Conservation (phyloP, 768 basidiomycete genomes). For the Termitomyces sp. region DNA sequence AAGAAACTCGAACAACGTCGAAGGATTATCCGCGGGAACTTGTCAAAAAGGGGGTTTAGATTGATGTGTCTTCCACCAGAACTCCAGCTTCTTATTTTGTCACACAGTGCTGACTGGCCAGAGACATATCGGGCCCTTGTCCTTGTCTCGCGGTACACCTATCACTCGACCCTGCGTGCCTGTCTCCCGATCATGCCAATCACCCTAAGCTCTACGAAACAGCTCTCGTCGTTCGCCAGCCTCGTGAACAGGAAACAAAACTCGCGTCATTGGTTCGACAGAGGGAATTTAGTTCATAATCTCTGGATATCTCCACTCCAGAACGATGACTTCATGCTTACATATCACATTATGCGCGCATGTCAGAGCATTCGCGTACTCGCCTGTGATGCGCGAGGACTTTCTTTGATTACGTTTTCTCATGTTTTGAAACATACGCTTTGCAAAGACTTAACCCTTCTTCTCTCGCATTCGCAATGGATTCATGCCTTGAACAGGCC, state of each 20-base stretch:
- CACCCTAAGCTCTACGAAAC: constrained; percentile 24
- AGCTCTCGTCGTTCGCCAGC: constrained; percentile 24
- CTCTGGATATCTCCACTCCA: constrained; percentile 30
- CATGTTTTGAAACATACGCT: constrained; percentile 20
- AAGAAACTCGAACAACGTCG: constrained; percentile 18
- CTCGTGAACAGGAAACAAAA: constrained; percentile 8
- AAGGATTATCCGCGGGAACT: constrained; percentile 11
- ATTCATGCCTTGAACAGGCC: constrained; percentile 20
- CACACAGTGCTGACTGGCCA: constrained; percentile 23
- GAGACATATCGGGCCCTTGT: constrained; percentile 26
- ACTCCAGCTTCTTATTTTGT: constrained; percentile 25
- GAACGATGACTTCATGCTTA: constrained; percentile 14
- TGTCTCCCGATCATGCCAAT: constrained; percentile 30
- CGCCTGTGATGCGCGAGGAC: constrained; percentile 25
- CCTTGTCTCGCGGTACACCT: constrained; percentile 25
- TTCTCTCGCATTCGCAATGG: constrained; percentile 19
- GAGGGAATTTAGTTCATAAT: constrained; percentile 19
- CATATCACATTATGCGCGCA: constrained; percentile 20
- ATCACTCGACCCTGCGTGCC: constrained; percentile 23
- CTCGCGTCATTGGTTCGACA: constrained; percentile 8
- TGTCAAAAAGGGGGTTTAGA: constrained; percentile 16
- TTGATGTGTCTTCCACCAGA: constrained; percentile 28
- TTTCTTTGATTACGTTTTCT: constrained; percentile 17
- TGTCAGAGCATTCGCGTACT: constrained; percentile 27
- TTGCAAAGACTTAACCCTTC: constrained; percentile 27